Percentiles rank a stretch among this genome's conserved stretches.
phyloP scores from a whole-genome alignment of 2,329 filamentous ascomycete species.

The Colletotrichum noveboracense region DNA sequence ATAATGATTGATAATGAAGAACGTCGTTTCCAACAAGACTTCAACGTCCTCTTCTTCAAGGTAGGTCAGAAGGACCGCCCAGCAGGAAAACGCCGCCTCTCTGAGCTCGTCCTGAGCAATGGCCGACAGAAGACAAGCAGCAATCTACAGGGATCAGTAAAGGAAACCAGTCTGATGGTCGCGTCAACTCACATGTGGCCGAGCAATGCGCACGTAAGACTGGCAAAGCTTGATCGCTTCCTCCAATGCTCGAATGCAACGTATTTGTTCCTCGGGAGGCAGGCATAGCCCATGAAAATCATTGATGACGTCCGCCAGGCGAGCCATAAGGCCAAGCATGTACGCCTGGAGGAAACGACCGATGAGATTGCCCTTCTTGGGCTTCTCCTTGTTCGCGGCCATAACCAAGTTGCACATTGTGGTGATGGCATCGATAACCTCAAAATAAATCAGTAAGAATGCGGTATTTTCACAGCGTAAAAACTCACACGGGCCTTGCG shows the following conservation, averaged over 20 bases:
- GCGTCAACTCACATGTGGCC: slow-evolving; percentile 74
- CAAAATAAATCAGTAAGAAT: slow-evolving; percentile 25
- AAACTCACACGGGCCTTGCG: slow-evolving; percentile 61
- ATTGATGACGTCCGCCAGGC: slow-evolving; percentile 81
- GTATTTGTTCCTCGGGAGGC: slow-evolving; percentile 70
- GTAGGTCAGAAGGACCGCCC: slow-evolving; percentile 77
- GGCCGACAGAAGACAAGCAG: slow-evolving; percentile 88
- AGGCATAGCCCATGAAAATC: slow-evolving; percentile 62
- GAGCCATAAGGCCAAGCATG: slow-evolving; percentile 84
- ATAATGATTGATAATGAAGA: slow-evolving; percentile 83
- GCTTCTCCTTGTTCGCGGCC: slow-evolving; percentile 46
- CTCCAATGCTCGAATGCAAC: slow-evolving; percentile 82
- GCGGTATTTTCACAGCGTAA: not conserved
- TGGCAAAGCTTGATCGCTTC: slow-evolving; percentile 84
- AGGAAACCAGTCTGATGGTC: slow-evolving; percentile 26
- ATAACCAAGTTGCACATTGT: slow-evolving; percentile 50
- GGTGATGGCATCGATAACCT: slow-evolving; percentile 52
- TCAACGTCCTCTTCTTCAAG: slow-evolving; percentile 82
- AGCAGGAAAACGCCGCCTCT: slow-evolving; percentile 80
- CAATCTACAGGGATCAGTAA: slow-evolving; percentile 62
- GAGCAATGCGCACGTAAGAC: slow-evolving; percentile 74
- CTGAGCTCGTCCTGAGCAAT: slow-evolving; percentile 78
- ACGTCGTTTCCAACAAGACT: slow-evolving; percentile 83
- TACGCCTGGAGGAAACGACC: slow-evolving; percentile 82
- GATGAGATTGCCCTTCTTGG: slow-evolving; percentile 62